Percentiles rank a stretch among this genome's conserved stretches.
Conservation (phyloP, 1,284 basidiomycete species). For the Irpex rosettiformis region DNA sequence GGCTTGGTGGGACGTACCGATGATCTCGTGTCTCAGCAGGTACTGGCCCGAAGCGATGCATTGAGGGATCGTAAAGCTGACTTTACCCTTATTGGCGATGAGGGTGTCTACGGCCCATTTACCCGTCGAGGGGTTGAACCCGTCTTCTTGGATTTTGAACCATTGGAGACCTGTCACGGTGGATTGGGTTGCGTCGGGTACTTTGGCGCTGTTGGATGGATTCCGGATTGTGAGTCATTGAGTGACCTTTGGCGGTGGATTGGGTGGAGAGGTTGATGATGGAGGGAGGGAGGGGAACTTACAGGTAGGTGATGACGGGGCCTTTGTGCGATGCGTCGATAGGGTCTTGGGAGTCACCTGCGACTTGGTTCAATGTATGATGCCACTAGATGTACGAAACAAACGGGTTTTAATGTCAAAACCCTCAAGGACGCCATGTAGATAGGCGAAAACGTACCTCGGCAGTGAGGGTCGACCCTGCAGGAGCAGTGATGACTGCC, state of each 20-base stretch:
- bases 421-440: neutral
- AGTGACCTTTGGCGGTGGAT: neutral
- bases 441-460: neutral
- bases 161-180: constrained; percentile 49
- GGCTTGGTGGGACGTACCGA: constrained; percentile 33
- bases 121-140: constrained; percentile 29
- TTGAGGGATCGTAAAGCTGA: constrained; percentile 46
- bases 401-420: neutral
- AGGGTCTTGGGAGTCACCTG: constrained; percentile 44
- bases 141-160: constrained; percentile 52
- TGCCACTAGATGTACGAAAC: constrained; percentile 18
- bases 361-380: constrained; percentile 36
- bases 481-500: constrained; percentile 46
- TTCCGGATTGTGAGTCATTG: neutral
- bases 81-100: constrained; percentile 50
- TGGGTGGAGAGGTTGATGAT: neutral
- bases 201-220: constrained; percentile 35
- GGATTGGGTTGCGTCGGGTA: constrained; percentile 41
- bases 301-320: constrained; percentile 54
- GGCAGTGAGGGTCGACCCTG: constrained; percentile 47
- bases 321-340: constrained; percentile 52
- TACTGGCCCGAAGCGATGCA: constrained; percentile 50
- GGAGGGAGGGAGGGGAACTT: constrained; percentile 17
- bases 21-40: constrained; percentile 49
- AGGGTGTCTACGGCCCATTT: constrained; percentile 47